Conservation (phyloP, 2,329 filamentous ascomycete genomes). For the Aspergillus proliferans region DNA sequence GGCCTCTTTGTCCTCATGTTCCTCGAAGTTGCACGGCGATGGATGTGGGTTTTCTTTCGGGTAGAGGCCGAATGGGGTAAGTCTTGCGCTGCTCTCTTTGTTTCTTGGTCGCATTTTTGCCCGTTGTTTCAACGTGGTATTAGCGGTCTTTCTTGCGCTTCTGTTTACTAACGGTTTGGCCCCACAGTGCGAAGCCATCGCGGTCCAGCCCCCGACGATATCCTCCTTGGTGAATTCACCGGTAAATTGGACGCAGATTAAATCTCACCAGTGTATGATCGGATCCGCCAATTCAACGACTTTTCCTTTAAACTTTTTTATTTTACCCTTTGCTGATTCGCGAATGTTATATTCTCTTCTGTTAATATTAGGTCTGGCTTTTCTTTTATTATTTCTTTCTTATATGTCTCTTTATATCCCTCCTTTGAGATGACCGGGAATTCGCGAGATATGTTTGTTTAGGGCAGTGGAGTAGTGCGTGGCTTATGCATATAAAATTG, state of each 20-base stretch:
- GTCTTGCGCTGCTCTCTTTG: conserved; percentile 13
- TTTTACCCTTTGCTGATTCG: no score
- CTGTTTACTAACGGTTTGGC: conserved; percentile 12
- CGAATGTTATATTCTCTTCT: no score
- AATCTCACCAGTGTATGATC: no score
- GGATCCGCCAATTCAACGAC: no score
- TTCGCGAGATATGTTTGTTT: no score
- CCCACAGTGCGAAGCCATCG: conserved; percentile 47
- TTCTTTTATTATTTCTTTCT: no score
- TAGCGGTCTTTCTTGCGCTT: not conserved
- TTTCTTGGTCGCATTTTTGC: not conserved
- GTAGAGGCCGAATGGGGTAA: conserved; percentile 89
- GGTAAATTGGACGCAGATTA: conserved; percentile 60
- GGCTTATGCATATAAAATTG: not conserved
- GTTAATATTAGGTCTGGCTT: no score
- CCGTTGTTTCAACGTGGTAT: not conserved
- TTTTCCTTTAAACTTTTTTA: no score
- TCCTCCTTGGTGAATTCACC: conserved; percentile 67
- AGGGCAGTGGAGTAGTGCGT: not conserved
- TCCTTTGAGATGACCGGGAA: no score
- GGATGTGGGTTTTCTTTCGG: conserved; percentile 96
- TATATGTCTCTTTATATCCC: no score
- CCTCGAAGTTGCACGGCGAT: conserved; percentile 78
- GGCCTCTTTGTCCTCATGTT: conserved; percentile 84
- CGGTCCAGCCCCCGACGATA: conserved; percentile 58